These are phyloP conservation scores for Cutaneotrichosporon sp. DNA, from an alignment of 1,284 basidiomycete species.

Conservation along the genomic window DNA sequence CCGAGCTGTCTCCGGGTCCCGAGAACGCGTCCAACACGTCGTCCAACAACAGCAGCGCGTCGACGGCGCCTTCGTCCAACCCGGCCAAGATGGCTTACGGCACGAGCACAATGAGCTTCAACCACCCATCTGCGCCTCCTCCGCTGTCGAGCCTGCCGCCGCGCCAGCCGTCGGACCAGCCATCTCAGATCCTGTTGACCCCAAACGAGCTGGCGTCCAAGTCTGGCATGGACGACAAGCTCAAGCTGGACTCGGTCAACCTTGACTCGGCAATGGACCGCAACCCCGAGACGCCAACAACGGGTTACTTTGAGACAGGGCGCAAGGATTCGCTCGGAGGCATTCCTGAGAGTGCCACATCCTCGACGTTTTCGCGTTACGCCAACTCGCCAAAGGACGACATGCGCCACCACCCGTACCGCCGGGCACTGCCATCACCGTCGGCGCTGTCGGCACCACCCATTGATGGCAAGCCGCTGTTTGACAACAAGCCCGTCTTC, in stretches of 20 bases:
- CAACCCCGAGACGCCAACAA: conserved; percentile 6
- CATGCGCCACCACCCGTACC: conserved; percentile 31
- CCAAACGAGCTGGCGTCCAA: conserved; percentile 31
- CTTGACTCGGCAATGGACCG: conserved; percentile 19
- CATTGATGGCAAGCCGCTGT: conserved; percentile 3
- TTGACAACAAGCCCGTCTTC: conserved; percentile 35
- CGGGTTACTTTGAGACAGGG: conserved; percentile 18
- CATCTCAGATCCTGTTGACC: conserved; percentile 38
- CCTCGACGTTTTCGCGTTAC: conserved; percentile 30
- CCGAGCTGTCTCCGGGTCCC: conserved; percentile 31
- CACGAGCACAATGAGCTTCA: conserved; percentile 20
- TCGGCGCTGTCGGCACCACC: conserved; percentile 10
- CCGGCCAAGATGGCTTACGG: conserved; percentile 5
- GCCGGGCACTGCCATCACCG: conserved; percentile 24
- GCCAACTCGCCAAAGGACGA: conserved; percentile 21
- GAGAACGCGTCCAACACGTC: conserved; percentile 1
- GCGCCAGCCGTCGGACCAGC: conserved; percentile 31
- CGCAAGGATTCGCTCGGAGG: conserved; percentile 10
- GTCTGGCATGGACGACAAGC: conserved; percentile 11
- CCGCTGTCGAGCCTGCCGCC: conserved; percentile 30
- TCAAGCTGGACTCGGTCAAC: conserved; percentile 8
- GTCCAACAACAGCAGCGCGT: background rate
- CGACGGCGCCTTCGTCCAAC: background rate
- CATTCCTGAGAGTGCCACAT: conserved; percentile 17
- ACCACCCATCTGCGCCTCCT: conserved; percentile 34